Percentiles rank a stretch among this genome's conserved stretches.
phyloP scores from a whole-genome alignment of 192 early-diverging fungal species.

The Globomyces pollinis-pini region DNA sequence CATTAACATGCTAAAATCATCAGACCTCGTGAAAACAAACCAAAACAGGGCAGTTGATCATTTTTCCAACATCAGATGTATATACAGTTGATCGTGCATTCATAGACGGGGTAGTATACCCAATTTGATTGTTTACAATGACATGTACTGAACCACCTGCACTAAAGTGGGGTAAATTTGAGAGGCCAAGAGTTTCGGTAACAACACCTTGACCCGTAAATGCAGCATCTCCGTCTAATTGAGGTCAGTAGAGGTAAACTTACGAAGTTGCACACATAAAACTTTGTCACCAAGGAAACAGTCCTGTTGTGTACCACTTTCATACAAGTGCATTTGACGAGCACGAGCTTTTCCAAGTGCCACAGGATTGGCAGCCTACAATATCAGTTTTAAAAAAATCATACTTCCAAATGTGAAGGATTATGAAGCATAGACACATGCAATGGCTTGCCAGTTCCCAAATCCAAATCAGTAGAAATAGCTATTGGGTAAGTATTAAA shows the following conservation, averaged over 20 bases:
- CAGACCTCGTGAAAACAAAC: no score
- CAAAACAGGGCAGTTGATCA: conserved; percentile 93
- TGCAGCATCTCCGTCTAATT: conserved; percentile 89
- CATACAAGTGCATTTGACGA: conserved; percentile 77
- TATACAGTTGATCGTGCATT: conserved; percentile 90
- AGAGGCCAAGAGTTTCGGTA: conserved; percentile 91
- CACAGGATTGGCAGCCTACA: conserved; percentile 88
- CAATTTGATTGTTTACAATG: conserved; percentile 96
- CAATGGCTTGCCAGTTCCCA: conserved; percentile 45
- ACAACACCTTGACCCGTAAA: conserved; percentile 70
- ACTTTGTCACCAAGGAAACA: conserved; percentile 90
- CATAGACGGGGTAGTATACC: conserved; percentile 90
- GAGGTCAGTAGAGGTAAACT: no score
- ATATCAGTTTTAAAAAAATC: neutral
- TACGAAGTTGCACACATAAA: conserved; percentile 88
- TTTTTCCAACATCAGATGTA: conserved; percentile 90
- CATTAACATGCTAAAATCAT: conserved; percentile 97
- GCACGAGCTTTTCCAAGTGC: conserved; percentile 93
- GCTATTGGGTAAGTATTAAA: no score
- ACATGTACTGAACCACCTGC: conserved; percentile 93
- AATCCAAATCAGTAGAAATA: conserved; percentile 66
- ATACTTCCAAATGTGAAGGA: conserved; percentile 83
- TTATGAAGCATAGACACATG: conserved; percentile 91
- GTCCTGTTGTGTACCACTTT: conserved; percentile 51
- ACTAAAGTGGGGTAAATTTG: conserved; percentile 91